These are phyloP conservation scores for Zelopaecilomyces penicillatus DNA, from an alignment of 2,329 filamentous ascomycete genomes.

Conservation along the genomic window DNA sequence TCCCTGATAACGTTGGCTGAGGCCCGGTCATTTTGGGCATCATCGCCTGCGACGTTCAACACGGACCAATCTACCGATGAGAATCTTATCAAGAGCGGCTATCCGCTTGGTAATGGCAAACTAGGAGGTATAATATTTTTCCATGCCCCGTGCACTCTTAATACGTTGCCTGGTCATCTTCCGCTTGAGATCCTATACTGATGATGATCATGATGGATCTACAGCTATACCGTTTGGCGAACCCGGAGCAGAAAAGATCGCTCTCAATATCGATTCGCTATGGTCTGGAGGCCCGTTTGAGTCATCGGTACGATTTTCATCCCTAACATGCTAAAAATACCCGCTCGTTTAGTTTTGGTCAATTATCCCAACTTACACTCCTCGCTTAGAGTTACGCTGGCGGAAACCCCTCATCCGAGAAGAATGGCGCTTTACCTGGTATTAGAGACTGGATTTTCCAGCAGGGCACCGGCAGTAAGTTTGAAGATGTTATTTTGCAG, in stretches of 20 bases:
- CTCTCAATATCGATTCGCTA: constrained; percentile 8
- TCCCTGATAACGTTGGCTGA: not conserved
- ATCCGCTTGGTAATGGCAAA: constrained; percentile 7
- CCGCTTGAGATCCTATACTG: too few relatives aligned
- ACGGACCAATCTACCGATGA: not conserved
- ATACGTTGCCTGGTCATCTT: too few relatives aligned
- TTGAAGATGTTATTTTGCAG: not conserved
- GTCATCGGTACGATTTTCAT: constrained; percentile 3
- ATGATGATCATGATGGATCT: not conserved
- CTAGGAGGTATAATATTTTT: constrained; percentile 5
- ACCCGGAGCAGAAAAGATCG: constrained; percentile 5
- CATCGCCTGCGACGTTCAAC: constrained; percentile 2
- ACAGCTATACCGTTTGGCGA: constrained; percentile 9
- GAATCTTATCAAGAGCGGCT: constrained; percentile 3
- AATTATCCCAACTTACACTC: not conserved
- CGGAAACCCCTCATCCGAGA: constrained; percentile 6
- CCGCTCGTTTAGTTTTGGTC: too few relatives aligned
- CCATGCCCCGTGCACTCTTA: not conserved
- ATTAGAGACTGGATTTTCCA: constrained; percentile 7
- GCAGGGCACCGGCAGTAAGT: constrained; percentile 10
- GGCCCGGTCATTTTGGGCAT: constrained; percentile 2
- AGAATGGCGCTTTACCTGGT: constrained; percentile 2
- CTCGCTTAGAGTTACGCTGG: constrained; percentile 4
- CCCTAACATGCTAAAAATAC: not conserved
- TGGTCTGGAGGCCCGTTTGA: constrained; percentile 12